Conservation (phyloP, 1,284 basidiomycete species). For the Farysia itapuensis region DNA sequence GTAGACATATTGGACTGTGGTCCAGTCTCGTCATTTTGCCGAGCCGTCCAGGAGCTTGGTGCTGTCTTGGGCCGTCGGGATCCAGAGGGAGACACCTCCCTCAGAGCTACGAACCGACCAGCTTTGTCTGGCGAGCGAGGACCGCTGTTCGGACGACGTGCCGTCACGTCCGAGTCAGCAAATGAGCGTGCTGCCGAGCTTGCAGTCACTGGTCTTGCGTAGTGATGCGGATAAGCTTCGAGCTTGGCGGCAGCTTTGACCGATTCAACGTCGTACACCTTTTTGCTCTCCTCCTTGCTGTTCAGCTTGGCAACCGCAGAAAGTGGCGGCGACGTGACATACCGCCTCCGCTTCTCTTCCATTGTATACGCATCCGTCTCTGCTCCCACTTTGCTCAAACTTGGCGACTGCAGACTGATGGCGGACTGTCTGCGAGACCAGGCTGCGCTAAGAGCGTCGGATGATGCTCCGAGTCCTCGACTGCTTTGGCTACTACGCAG, state of each 20-base stretch:
- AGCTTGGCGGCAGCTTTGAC: constrained; percentile 30
- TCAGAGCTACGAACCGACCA: too few species aligned
- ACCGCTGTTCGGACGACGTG: neutral
- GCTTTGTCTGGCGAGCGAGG: too few species aligned
- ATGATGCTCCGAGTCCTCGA: too few species aligned
- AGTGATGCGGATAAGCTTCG: constrained; percentile 1
- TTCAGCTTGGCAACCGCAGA: constrained; percentile 10
- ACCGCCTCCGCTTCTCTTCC: constrained; percentile 17
- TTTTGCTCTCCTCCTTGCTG: constrained; percentile 11
- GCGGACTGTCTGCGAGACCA: neutral
- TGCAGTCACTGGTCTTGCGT: constrained; percentile 9
- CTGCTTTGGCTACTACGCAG: too few species aligned
- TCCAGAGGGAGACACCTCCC: neutral
- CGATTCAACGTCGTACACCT: constrained; percentile 31
- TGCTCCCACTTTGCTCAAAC: neutral
- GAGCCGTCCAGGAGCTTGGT: constrained; percentile 4
- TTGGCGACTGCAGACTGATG: neutral
- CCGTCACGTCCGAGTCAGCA: neutral
- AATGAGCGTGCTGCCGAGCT: neutral
- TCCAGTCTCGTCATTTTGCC: neutral
- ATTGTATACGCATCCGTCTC: constrained; percentile 4
- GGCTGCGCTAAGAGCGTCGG: neutral
- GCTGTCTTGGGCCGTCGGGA: constrained; percentile 24
- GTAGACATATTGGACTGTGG: neutral
- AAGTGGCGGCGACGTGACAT: constrained; percentile 25